Base-by-base conservation (phyloP, 2,329 filamentous ascomycete genomes). In the Pleurostoma richardsiae region DNA sequence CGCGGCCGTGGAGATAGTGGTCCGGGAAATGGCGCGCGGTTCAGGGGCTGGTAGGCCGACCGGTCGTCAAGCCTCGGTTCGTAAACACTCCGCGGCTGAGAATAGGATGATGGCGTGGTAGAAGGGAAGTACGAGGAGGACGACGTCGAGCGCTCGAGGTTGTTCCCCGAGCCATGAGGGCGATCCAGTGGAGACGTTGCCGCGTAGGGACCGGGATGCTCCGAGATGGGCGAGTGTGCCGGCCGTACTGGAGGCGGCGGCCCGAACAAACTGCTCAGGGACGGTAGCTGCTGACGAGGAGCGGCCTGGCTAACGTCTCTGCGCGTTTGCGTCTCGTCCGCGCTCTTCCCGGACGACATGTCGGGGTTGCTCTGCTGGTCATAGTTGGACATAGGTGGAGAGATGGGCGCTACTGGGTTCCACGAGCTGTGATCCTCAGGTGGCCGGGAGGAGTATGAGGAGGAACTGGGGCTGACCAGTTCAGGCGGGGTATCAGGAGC, bases 381-480 rank as follows among this genome's bases (percentile, higher is more conserved):
- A 79, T 80, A 75, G 63, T 69, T 74, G 59, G 77, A 76, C 79
- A 81, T 82, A 54, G 74, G 73, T 60, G 77, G 71, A 52, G 76
- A 76, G 51, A 74, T 65, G 49, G 72, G 71, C 49, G 64, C 62
- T 51, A 63, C 60, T 43, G 65, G 65, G 44, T 65, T 67, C 71
- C 73, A 76, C 47, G 65, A 59, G 56, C 68, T 66, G 53, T 76
- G 45, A 39, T 40, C 73, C 56, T 70, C 72, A 44, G 67, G 58
- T 44, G 55, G 54, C 36, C 67, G 70, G 43, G 70, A 71, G 8
- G 71, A 71, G 57, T 70, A 72, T 30, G 70, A 70, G 19, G 73
- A 71, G 45, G 71, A 71, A 47, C 70, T 71, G 49, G 74, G 73
- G 61, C 76, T 80, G 56, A 72, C 68, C 58, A 78, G 62, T 56